Percentiles rank a stretch among this genome's conserved stretches.
Evolutionary conservation across 192 early-diverging fungal species (phyloP).

Genomic region (Coemansia umbellata): DNA sequence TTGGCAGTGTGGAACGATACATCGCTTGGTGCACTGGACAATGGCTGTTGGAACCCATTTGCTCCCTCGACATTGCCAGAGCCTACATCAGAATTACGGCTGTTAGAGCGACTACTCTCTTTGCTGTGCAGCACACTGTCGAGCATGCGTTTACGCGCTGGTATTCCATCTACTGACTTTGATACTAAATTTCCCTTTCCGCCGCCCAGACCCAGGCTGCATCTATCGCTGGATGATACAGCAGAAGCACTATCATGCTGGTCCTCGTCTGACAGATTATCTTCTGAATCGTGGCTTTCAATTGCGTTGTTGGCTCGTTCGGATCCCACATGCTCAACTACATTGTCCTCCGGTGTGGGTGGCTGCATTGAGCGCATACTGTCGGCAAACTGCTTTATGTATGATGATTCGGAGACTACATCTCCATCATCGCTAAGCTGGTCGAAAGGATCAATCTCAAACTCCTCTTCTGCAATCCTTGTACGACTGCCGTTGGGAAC

Average conservation of each 20-base stretch:
- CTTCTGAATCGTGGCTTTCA: neutral
- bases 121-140: conserved; percentile 9
- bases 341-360: neutral
- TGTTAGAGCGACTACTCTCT: conserved; percentile 7
- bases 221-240: conserved; percentile 36
- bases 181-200: conserved; percentile 14
- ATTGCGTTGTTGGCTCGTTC: conserved; percentile 4
- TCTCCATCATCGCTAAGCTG: conserved; percentile 36
- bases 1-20: conserved; percentile 37
- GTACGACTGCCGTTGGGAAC: conserved; percentile 5
- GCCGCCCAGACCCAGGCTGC: conserved; percentile 37
- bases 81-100: conserved; percentile 14
- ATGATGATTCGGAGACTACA: conserved; percentile 25
- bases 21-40: conserved; percentile 22
- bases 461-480: conserved; percentile 15
- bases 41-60: conserved; percentile 7
- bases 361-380: neutral
- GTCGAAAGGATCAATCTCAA: conserved; percentile 20
- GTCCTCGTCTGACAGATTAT: conserved; percentile 5
- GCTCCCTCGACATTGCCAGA: conserved; percentile 13
- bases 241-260: conserved; percentile 29
- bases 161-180: conserved; percentile 10
- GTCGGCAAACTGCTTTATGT: conserved; percentile 41
- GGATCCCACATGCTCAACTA: neutral
- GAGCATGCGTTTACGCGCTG: conserved; percentile 26